Base-by-base conservation (phyloP, 768 basidiomycete species). In the Nidula microcarpa region DNA sequence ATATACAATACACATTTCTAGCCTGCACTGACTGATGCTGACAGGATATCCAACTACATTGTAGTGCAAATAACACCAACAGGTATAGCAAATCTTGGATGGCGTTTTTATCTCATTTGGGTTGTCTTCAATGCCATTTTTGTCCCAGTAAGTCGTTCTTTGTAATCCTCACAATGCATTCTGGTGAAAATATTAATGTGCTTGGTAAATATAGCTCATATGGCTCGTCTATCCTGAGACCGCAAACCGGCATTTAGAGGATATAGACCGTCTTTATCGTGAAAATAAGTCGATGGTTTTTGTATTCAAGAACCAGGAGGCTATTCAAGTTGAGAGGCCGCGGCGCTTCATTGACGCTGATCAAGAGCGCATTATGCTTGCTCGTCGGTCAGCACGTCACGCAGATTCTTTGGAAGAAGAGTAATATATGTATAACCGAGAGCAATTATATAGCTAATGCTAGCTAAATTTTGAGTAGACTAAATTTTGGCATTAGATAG, bases 41-140 rank as follows among this genome's bases (percentile, higher is more conserved):
- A 30, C 23, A 30, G 23, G 74, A 74, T 80, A 57, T 76, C 74
- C n/a, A 80, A 78, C 55, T 78, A 76, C 51, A 66, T 78, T 2
- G 74, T 80, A 7, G 77, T 80, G 1, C 76, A 80, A 59, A 73
- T 77, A 43, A 80, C 78, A 1, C 78, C 78, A 5, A 55, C 67
- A 4, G 76, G 77, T 0, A 78, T 80, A 35, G 71, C 70, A 8
- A 73, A 64, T 47, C 65, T 79, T 16, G 76, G 77, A 1, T 79
- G 78, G 78, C 66, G 66, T 43, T 79, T 78, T 58, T 79, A 78
- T 51, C 60, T 78, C 43, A 77, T 80, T 47, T 80, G 78, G 78
- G 71, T 68, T 53, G 66, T 70, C 6, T 78, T 78, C 65, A 78
- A 80, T 55, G 72, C 71, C 13, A 49, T 68, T n/a, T 78, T 80